These are phyloP conservation scores for Aureobasidium leucospermi DNA, from an alignment of 2,329 filamentous ascomycete genomes.

Conservation along the genomic window DNA sequence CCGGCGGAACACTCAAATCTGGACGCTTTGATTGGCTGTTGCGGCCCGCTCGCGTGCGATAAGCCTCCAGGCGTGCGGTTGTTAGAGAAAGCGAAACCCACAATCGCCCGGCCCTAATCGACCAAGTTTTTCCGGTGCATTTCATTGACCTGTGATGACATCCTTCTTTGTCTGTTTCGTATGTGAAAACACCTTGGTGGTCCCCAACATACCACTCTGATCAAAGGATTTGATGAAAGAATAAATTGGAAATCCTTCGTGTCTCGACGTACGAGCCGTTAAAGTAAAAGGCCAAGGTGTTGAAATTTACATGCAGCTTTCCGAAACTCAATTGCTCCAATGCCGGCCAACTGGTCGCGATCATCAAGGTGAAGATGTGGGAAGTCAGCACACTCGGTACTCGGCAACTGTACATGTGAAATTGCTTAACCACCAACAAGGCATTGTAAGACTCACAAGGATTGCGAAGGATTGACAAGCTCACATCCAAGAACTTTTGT, in stretches of 20 bases:
- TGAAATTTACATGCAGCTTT: background rate
- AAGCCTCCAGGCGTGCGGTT: background rate
- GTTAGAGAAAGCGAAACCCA: background rate
- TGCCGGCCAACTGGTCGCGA: background rate
- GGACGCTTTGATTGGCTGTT: background rate
- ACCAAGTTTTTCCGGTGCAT: background rate
- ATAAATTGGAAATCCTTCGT: background rate
- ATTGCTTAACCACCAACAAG: background rate
- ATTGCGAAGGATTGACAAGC: background rate
- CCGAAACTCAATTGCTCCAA: background rate
- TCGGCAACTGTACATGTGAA: background rate
- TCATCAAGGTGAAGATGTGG: background rate
- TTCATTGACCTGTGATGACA: background rate
- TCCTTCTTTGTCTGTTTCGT: background rate
- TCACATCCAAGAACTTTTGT: background rate
- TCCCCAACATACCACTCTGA: background rate
- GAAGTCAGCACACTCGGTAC: background rate
- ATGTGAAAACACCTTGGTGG: background rate
- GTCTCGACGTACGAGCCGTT: background rate
- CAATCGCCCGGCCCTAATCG: background rate
- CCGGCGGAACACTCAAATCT: background rate
- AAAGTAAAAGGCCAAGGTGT: background rate
- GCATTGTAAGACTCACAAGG: background rate
- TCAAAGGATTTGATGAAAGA: background rate
- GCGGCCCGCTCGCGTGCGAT: background rate